Percentiles rank a stretch among this genome's conserved stretches.
phyloP scores from a whole-genome alignment of 2,329 filamentous ascomycete species.

The Colletotrichum sp. region DNA sequence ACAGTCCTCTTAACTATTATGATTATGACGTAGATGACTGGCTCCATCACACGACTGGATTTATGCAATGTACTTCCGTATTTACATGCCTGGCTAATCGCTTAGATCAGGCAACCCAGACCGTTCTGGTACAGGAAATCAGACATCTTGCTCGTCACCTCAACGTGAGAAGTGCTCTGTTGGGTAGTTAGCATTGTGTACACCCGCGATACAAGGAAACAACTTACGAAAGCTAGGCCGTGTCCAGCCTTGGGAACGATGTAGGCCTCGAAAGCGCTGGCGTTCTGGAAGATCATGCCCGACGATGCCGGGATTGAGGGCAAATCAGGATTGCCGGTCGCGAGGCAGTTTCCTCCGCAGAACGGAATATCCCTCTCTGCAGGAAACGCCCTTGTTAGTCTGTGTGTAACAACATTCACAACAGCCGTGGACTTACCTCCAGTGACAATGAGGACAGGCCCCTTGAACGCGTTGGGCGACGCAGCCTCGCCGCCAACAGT shows the following conservation, averaged over 20 bases:
- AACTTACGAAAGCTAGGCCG: constrained; percentile 51
- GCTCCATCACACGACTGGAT: background rate
- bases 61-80: background rate
- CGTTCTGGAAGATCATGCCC: constrained; percentile 44
- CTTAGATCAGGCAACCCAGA: background rate
- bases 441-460: constrained; percentile 64
- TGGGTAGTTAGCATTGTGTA: background rate
- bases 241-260: constrained; percentile 59
- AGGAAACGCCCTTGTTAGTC: background rate
- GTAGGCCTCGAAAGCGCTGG: constrained; percentile 54
- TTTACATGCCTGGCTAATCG: background rate
- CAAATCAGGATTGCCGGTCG: constrained; percentile 40
- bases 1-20: background rate
- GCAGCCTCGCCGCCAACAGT: constrained; percentile 50
- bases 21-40: background rate
- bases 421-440: constrained; percentile 43
- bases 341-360: constrained; percentile 65
- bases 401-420: background rate
- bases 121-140: constrained; percentile 37
- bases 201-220: background rate
- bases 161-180: constrained; percentile 32
- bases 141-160: constrained; percentile 39
- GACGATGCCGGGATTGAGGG: constrained; percentile 49
- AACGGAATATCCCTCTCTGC: constrained; percentile 56
- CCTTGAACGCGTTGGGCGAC: constrained; percentile 45